Evolutionary conservation across 371 early-diverging fungal genomes (phyloP).

Genomic region (Mortierella sp.): DNA sequence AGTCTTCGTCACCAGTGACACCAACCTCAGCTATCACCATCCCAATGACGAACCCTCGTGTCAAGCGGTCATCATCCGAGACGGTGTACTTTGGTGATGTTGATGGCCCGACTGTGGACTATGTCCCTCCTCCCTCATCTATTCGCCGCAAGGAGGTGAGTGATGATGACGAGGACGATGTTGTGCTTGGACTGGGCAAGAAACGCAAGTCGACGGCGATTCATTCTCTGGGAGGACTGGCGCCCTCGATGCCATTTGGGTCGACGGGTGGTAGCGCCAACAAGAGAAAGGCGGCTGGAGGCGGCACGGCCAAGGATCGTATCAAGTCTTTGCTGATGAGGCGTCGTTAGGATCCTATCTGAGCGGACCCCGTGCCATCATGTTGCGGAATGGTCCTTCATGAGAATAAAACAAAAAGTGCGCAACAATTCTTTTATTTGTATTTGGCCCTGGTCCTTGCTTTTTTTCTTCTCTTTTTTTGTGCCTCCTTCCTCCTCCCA

Average conservation of each 20-base stretch:
- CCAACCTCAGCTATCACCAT: neutral
- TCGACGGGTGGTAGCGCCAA: neutral
- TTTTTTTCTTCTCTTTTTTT: too few relatives aligned
- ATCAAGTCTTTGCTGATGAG: conserved; percentile 45
- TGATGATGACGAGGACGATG: conserved; percentile 28
- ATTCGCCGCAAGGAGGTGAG: conserved; percentile 9
- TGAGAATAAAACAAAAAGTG: neutral
- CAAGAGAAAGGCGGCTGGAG: conserved; percentile 21
- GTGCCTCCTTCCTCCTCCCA: too few relatives aligned
- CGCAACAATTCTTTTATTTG: neutral
- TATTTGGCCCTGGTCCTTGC: too few relatives aligned
- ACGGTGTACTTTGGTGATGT: conserved; percentile 46
- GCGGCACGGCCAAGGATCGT: conserved; percentile 48
- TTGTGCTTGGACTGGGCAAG: conserved; percentile 29
- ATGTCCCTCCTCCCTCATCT: neutral
- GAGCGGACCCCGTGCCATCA: neutral
- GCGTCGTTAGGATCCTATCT: conserved; percentile 23
- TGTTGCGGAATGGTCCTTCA: neutral
- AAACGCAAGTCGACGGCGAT: conserved; percentile 30
- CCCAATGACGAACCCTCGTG: neutral
- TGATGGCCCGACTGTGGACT: conserved; percentile 4
- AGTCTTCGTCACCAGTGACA: neutral
- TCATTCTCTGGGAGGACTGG: conserved; percentile 15
- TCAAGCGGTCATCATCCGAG: conserved; percentile 24
- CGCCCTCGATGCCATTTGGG: conserved; percentile 1